Base-by-base conservation (phyloP, 306 rosid species). In the Sechiopsis laciniata region DNA sequence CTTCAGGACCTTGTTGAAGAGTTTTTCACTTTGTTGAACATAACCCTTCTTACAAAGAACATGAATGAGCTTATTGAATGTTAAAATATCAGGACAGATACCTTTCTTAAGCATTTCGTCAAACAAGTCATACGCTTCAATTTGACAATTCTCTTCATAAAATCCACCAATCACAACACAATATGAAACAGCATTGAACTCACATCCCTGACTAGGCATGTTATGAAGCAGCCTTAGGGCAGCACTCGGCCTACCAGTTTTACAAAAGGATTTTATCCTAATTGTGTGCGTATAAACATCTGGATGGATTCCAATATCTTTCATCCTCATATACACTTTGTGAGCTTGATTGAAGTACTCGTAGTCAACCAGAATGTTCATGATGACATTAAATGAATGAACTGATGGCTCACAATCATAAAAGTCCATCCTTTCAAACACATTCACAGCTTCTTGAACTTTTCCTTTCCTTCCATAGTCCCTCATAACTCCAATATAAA, bases 21-120 rank as follows among this genome's bases (percentile, higher is more conserved):
- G 89, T 73, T 75, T 88, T 80, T 81, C 89, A 71, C 90, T 84
- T 69, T 93, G 96, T 74, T 63, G 77, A 24, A 86, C 84, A 72
- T 83, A 51, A 54, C 98, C 97, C 77, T 88, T 88, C 84, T 80
- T 88, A 45, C 91, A 85, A 65, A 93, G 88, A 55, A 77, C 73
- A 66, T 90, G 94, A 35, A 87, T 71, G 60, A 93, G 98, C 94
- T 90, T 90, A 80, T 93, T 90, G 77, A 88, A 93, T 35, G 96
- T 82, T 17, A 82, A 72, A 52, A 86, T 80, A 71, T 82, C 82
- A 12, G 97, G 97, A 79, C 84, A 88, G 6, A 90, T 67, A 75
- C 78, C 78, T 74, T 70, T 50, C 8, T 52, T 61, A 19, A 88
- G 91, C 98, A 93, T 93, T 76, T 84, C 85, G 68, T 83, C 81